phyloP scores from a whole-genome alignment of 768 basidiomycete species.

The Russula foetens region DNA sequence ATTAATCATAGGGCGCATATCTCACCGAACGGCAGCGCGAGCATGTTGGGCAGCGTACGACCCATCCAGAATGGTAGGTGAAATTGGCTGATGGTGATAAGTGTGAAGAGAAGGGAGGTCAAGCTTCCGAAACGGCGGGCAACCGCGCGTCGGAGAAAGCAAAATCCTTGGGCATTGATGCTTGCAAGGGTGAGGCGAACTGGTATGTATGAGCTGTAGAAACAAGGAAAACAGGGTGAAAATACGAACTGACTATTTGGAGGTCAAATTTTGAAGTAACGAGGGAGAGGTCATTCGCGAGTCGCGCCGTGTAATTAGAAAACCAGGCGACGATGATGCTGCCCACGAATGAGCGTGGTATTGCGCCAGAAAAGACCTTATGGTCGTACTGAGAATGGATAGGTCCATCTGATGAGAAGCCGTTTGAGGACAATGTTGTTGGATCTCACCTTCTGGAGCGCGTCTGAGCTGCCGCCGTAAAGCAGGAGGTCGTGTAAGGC shows the following conservation, averaged over 20 bases:
- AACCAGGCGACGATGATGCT: constrained; percentile 60
- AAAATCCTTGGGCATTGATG: constrained; percentile 53
- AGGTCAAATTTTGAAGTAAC: constrained; percentile 53
- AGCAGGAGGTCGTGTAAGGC: constrained; percentile 81
- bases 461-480: constrained; percentile 47
- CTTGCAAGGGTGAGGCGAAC: constrained; percentile 69
- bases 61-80: constrained; percentile 93
- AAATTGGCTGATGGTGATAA: constrained; percentile 79
- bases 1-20: not conserved
- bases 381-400: constrained; percentile 70
- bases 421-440: not conserved
- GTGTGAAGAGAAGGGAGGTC: constrained; percentile 48
- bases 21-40: constrained; percentile 73
- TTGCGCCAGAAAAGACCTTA: constrained; percentile 75
- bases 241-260: constrained; percentile 56
- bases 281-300: constrained; percentile 36
- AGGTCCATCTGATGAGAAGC: not conserved
- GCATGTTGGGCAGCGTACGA: constrained; percentile 90
- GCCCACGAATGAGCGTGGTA: constrained; percentile 84
- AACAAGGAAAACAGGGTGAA: not conserved
- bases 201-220: constrained; percentile 25
- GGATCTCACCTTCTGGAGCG: constrained; percentile 37
- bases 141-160: constrained; percentile 55
- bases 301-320: constrained; percentile 39
- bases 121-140: constrained; percentile 53